These are phyloP conservation scores for Schwanniomyces occidentalis DNA, from an alignment of 805 yeast species.

Conservation along the genomic window DNA sequence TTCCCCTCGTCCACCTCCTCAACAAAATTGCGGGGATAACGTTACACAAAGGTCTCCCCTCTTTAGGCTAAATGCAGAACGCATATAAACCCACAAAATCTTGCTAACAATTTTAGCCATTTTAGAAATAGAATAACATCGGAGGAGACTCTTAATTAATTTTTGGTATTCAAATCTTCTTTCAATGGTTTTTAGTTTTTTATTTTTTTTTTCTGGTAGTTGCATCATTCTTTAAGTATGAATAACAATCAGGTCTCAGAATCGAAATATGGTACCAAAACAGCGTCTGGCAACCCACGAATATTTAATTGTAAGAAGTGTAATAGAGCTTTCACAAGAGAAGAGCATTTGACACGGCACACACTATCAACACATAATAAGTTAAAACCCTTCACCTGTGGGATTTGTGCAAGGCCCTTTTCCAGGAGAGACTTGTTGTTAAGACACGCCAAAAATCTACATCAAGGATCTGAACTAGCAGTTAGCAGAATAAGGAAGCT, in stretches of 20 bases:
- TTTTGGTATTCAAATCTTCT: too few species aligned
- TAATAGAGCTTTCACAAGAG: conserved; percentile 47
- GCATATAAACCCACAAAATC: too few species aligned
- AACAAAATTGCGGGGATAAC: conserved; percentile 1
- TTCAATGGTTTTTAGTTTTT: too few species aligned
- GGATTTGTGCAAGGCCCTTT: conserved; percentile 45
- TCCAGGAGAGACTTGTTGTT: conserved; percentile 43
- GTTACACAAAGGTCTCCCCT: not conserved
- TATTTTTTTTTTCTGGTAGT: too few species aligned
- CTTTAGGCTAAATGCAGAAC: too few species aligned
- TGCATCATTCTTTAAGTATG: too few species aligned
- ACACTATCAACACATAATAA: conserved; percentile 45
- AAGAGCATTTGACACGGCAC: conserved; percentile 46
- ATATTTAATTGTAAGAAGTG: conserved; percentile 42
- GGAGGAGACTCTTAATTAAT: too few species aligned
- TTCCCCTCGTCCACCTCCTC: conserved; percentile 2
- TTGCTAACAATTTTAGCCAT: too few species aligned
- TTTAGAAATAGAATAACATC: too few species aligned
- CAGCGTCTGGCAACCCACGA: conserved; percentile 45
- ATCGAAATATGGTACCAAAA: conserved; percentile 40
- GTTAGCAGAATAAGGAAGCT: conserved; percentile 44
- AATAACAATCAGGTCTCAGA: too few species aligned
- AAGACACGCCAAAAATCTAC: conserved; percentile 47
- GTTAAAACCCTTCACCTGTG: conserved; percentile 44
- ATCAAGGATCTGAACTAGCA: conserved; percentile 43